Conservation (phyloP, 768 basidiomycete genomes). For the Suillus clintonianus region DNA sequence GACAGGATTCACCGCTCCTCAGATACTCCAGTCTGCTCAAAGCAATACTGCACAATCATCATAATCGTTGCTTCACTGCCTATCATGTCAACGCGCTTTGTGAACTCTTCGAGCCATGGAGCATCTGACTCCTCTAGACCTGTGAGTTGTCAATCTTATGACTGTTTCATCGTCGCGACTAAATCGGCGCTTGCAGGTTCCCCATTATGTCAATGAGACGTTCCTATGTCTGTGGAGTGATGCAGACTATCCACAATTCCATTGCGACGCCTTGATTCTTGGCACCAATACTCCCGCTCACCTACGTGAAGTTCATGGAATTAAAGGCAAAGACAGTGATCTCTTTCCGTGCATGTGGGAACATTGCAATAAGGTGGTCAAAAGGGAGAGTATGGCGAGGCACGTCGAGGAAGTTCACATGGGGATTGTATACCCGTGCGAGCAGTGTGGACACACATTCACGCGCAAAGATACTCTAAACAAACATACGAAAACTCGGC, state of each 20-base stretch:
- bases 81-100: neutral
- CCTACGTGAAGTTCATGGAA: neutral
- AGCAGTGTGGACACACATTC: constrained; percentile 13
- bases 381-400: neutral
- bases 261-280: neutral
- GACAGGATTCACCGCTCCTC: neutral
- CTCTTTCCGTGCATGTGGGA: neutral
- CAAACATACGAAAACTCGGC: constrained; percentile 13
- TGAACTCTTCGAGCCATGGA: too few relatives aligned
- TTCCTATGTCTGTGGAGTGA: neutral
- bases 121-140: neutral
- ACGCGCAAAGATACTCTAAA: constrained; percentile 23
- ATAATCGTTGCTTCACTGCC: neutral
- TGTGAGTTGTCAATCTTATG: neutral
- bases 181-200: neutral
- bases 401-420: constrained; percentile 30
- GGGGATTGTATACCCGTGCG: constrained; percentile 19
- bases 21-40: neutral
- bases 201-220: neutral
- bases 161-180: neutral
- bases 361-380: neutral
- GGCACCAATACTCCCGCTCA: neutral
- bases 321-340: neutral
- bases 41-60: neutral
- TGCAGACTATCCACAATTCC: accelerated